Evolutionary conservation across 164 flowering plant species (phyloP), one percentile per base, ranked within the genome.

Genomic region (Santalum album): DNA sequence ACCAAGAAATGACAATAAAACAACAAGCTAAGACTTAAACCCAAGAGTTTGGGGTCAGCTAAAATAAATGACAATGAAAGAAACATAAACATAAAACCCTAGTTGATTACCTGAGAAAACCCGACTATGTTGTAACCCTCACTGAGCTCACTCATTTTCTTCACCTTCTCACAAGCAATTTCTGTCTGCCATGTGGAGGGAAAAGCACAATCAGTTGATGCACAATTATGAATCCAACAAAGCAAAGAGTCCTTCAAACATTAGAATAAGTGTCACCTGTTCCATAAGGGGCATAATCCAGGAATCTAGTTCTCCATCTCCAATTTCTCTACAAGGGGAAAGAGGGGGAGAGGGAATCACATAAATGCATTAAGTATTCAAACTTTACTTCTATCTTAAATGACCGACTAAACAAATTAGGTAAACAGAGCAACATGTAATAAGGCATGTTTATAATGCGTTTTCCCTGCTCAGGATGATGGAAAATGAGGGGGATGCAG

Each of bases 41-140:
- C 16, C 22, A 44, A 23, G 34, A 3, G 34, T 29, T 29, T 29
- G 34, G 9, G 9, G 6, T 29, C 34, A 29, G 6, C 34, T 3
- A 29, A 29, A 29, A 9, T 29, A 9, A 3, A 29, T 9, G 34
- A 29, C 34, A 29, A 29, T 29, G 9, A 4, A 9, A 29, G 9
- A 29, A 29, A 29, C 34, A 29, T 39, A 16, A 49, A n/a, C n/a
- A n/a, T n/a, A n/a, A n/a, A n/a, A n/a, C n/a, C n/a, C n/a, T n/a
- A n/a, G n/a, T n/a, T n/a, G n/a, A 42, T 59, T 25, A 80, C 83
- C 81, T 81, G 86, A 58, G 86, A 81, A 52, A 78, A 75, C 47
- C 86, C 86, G 48, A 81, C 67, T 2, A 81, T 62, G 72, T 74
- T 78, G 74, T 76, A 81, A 47, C 86, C 86, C 19, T 71, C 72